Conservation (phyloP, 495 filamentous ascomycete species). For the Neurospora sp. region DNA sequence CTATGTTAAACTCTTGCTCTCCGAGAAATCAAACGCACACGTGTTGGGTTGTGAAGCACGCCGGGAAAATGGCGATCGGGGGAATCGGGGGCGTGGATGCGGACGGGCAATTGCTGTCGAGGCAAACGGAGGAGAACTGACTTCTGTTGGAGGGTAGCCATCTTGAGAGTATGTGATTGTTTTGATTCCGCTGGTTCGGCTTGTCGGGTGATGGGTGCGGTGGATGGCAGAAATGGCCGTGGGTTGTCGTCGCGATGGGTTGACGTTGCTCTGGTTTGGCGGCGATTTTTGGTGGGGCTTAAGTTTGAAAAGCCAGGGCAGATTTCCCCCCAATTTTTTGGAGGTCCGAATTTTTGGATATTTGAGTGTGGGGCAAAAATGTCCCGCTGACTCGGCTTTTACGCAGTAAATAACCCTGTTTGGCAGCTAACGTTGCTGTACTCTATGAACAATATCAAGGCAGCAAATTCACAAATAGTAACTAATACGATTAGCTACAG, state of each 20-base stretch:
- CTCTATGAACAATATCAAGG: background rate
- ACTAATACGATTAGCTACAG: background rate
- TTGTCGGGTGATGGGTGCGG: background rate
- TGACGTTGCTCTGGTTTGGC: conserved; percentile 3
- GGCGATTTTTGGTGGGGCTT: conserved; percentile 20
- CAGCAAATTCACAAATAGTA: background rate
- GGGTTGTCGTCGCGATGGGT: background rate
- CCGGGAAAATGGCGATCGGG: background rate
- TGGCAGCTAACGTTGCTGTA: background rate
- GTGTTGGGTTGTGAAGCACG: background rate
- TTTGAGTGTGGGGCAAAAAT: conserved; percentile 29
- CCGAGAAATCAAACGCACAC: background rate
- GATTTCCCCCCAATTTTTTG: background rate
- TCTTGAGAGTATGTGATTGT: background rate
- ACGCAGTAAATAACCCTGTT: background rate
- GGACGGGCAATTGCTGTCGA: background rate
- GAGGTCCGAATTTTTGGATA: conserved; percentile 22
- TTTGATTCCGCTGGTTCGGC: background rate
- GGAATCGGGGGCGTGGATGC: background rate
- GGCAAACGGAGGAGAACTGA: background rate
- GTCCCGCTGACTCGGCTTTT: conserved; percentile 1
- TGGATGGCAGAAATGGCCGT: background rate
- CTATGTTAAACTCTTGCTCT: background rate
- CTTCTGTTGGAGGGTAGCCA: background rate
- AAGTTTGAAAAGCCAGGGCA: conserved; percentile 5